Evolutionary conservation across 2,329 filamentous ascomycete genomes (phyloP).

Genomic region (Scedosporium dehoogii): DNA sequence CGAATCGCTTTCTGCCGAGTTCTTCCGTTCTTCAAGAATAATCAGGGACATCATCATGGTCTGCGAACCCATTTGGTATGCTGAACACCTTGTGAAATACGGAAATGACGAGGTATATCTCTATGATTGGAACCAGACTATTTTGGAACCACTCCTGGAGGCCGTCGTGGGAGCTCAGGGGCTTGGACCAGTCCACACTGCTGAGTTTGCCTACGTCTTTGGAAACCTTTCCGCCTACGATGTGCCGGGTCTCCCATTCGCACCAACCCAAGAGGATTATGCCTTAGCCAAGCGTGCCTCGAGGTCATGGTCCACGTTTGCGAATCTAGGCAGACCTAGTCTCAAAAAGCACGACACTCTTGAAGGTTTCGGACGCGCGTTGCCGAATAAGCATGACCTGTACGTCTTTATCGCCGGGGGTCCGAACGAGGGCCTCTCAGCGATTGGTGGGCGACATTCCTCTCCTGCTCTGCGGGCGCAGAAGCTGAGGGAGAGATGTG

Average conservation of each 20-base stretch:
- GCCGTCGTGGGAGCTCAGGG: constrained; percentile 22
- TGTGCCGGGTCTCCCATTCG: constrained; percentile 21
- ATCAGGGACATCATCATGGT: constrained; percentile 42
- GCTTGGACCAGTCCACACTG: constrained; percentile 38
- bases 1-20: constrained; percentile 32
- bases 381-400: constrained; percentile 15
- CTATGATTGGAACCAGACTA: constrained; percentile 44
- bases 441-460: constrained; percentile 23
- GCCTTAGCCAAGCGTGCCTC: constrained; percentile 27
- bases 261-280: constrained; percentile 28
- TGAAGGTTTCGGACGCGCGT: constrained; percentile 28
- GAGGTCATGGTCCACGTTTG: constrained; percentile 37
- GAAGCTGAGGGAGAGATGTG: constrained; percentile 35
- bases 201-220: constrained; percentile 43
- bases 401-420: constrained; percentile 35
- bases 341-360: constrained; percentile 25
- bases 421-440: constrained; percentile 28
- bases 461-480: constrained; percentile 26
- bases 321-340: constrained; percentile 24
- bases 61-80: constrained; percentile 35
- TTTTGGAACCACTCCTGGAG: constrained; percentile 33
- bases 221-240: constrained; percentile 35
- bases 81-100: constrained; percentile 23
- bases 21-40: constrained; percentile 37
- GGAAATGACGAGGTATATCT: constrained; percentile 31